A percentile compares a stretch with the other conserved stretches of the same genome.
Evolutionary conservation across 805 yeast genomes (phyloP).

Genomic region (Ogataea henricii): DNA sequence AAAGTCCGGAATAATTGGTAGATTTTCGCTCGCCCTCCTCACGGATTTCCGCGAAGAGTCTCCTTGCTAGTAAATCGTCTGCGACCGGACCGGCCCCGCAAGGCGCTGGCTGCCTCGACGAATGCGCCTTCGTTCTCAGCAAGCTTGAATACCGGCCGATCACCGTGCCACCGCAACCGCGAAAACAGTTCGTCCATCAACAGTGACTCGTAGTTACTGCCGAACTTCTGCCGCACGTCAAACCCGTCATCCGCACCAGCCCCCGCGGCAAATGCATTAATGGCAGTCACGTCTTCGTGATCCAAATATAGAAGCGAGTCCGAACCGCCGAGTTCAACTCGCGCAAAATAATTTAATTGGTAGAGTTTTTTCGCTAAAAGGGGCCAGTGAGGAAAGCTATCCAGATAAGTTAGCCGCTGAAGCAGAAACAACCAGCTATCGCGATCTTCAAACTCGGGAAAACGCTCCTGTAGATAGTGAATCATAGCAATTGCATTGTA

Average conservation of each 20-base stretch:
- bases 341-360: conserved; percentile 10
- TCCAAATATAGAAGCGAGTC: conserved; percentile 1
- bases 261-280: conserved; percentile 6
- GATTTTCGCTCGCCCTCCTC: background rate
- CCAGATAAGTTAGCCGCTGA: conserved; percentile 1
- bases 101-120: conserved; percentile 13
- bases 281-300: conserved; percentile 6
- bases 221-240: conserved; percentile 17
- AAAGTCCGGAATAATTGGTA: background rate
- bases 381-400: conserved; percentile 14
- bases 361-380: conserved; percentile 17
- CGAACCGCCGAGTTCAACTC: background rate
- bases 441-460: conserved; percentile 12
- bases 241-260: conserved; percentile 7
- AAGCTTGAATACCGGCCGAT: conserved; percentile 13
- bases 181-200: conserved; percentile 15
- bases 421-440: conserved; percentile 12
- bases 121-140: conserved; percentile 11
- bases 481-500: conserved; percentile 20
- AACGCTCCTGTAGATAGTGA: conserved; percentile 8
- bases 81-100: too few relatives aligned
- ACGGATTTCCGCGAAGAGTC: background rate
- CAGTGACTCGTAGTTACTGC: conserved; percentile 13
- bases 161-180: conserved; percentile 15
- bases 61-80: too few relatives aligned